Evolutionary conservation across 331 rosid species (phyloP).

Genomic region (Dryas integrifolia): DNA sequence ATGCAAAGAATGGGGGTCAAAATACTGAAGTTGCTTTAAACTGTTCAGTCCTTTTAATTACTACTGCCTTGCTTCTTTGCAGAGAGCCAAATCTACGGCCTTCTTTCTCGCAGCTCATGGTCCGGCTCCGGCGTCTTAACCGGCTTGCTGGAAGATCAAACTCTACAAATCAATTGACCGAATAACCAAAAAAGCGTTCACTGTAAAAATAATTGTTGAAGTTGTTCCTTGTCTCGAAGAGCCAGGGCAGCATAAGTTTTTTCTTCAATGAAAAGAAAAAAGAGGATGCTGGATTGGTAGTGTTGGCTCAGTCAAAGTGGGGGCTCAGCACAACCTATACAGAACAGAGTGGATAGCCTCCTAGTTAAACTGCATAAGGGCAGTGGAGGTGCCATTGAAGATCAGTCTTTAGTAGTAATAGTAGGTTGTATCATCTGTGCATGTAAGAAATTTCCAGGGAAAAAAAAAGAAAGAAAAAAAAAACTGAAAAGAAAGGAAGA

Average conservation of each 20-base stretch:
- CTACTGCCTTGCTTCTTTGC: slow-evolving; percentile 33
- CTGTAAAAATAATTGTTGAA: slow-evolving; percentile 46
- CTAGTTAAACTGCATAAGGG: slow-evolving; percentile 53
- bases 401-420: slow-evolving; percentile 29
- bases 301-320: slow-evolving; percentile 78
- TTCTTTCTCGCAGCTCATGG: slow-evolving; percentile 82
- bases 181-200: slow-evolving; percentile 27
- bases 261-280: slow-evolving; percentile 20
- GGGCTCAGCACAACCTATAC: slow-evolving; percentile 53
- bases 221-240: slow-evolving; percentile 70
- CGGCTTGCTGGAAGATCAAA: slow-evolving; percentile 39
- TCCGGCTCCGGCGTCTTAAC: slow-evolving; percentile 58
- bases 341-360: slow-evolving; percentile 46
- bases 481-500: background rate
- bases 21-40: background rate
- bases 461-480: slow-evolving; percentile 17
- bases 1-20: background rate
- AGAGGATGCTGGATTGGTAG: slow-evolving; percentile 45
- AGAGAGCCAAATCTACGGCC: slow-evolving; percentile 96
- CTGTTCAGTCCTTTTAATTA: background rate
- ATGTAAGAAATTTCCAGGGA: slow-evolving; percentile 47
- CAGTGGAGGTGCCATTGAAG: slow-evolving; percentile 52
- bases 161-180: slow-evolving; percentile 33
- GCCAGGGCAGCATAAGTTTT: slow-evolving; percentile 45
- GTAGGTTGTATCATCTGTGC: slow-evolving; percentile 45